Percentiles rank a stretch among this genome's conserved stretches.
Conservation (phyloP, 2,329 filamentous ascomycete genomes). For the Metarhizium brunneum region DNA sequence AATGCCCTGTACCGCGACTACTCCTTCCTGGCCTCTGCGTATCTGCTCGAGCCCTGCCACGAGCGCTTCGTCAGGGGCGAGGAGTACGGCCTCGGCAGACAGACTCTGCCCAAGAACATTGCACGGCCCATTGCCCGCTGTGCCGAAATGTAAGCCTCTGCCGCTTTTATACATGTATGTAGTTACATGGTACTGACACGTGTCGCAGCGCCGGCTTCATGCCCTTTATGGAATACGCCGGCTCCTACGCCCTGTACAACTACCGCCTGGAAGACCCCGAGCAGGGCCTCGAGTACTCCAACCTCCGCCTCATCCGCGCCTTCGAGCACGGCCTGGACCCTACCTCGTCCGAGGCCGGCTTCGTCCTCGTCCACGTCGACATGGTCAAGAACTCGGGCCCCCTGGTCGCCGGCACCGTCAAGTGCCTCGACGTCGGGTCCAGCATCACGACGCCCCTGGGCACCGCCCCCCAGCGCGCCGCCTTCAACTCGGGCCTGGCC, state of each 20-base stretch:
- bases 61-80: slow-evolving; percentile 61
- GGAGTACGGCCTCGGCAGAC: slow-evolving; percentile 68
- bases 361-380: slow-evolving; percentile 91
- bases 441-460: slow-evolving; percentile 17
- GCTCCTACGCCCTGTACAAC: slow-evolving; percentile 60
- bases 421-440: slow-evolving; percentile 49
- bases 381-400: slow-evolving; percentile 85
- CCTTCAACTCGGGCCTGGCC: slow-evolving; percentile 55
- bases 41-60: slow-evolving; percentile 87
- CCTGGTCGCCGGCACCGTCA: slow-evolving; percentile 63
- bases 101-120: slow-evolving; percentile 63
- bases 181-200: too few relatives aligned
- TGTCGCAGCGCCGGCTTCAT: slow-evolving; percentile 57
- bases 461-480: slow-evolving; percentile 31
- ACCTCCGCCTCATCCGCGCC: slow-evolving; percentile 77
- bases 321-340: slow-evolving; percentile 87
- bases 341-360: slow-evolving; percentile 82
- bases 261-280: slow-evolving; percentile 51
- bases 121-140: slow-evolving; percentile 75
- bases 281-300: slow-evolving; percentile 49
- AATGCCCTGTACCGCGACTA: slow-evolving; percentile 89
- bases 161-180: too few relatives aligned
- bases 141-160: slow-evolving; percentile 66
- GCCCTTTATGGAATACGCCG: slow-evolving; percentile 83
- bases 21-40: slow-evolving; percentile 80